phyloP scores from a whole-genome alignment of 805 yeast genomes.

The Teunomyces lycoperdinae region DNA sequence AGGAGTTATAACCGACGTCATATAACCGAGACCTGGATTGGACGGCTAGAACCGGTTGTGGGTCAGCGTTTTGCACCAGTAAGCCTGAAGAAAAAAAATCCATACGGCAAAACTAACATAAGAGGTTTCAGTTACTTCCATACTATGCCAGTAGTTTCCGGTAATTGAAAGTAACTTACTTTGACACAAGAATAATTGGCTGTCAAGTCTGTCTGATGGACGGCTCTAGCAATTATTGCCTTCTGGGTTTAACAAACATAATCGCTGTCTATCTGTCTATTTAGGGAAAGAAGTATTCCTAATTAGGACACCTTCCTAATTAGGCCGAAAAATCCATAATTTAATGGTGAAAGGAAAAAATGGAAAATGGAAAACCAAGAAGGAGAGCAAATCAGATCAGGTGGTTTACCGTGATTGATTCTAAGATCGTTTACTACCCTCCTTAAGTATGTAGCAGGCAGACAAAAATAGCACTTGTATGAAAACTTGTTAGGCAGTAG shows the following conservation, averaged over 20 bases:
- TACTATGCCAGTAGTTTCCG: too few relatives aligned
- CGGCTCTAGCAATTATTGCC: not conserved
- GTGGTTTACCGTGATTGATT: not conserved
- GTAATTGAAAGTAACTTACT: too few relatives aligned
- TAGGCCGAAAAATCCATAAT: not conserved
- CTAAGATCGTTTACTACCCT: not conserved
- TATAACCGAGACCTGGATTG: not conserved
- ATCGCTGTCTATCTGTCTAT: not conserved
- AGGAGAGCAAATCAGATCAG: not conserved
- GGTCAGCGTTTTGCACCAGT: not conserved
- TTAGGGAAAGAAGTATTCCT: not conserved
- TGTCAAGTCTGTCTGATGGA: too few relatives aligned
- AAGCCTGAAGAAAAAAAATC: not conserved
- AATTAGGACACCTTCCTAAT: not conserved
- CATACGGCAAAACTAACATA: not conserved
- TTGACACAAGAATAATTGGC: too few relatives aligned
- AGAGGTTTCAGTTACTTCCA: too few relatives aligned
- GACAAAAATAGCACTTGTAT: not conserved
- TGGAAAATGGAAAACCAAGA: not conserved
- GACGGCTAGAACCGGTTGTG: constrained; percentile 1
- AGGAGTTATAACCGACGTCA: not conserved
- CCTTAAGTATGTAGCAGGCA: not conserved
- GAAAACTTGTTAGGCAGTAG: not conserved
- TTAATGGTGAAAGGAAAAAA: too few relatives aligned
- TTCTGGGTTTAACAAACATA: not conserved